Evolutionary conservation across 495 filamentous ascomycete species (phyloP).

Genomic region (Poronia punctata): DNA sequence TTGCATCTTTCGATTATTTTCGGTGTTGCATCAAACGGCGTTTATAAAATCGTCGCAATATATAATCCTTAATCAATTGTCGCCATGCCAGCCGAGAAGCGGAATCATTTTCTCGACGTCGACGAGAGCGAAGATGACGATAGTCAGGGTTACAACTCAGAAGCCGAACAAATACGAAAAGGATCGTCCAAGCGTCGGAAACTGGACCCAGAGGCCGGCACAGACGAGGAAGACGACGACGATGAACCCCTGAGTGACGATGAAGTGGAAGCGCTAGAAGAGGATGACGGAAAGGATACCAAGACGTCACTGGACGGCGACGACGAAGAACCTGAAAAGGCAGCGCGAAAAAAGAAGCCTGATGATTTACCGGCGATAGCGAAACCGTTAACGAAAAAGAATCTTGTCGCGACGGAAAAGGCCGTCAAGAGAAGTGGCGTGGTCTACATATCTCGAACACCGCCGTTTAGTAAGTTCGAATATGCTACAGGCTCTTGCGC

Average conservation of each 20-base stretch:
- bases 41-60: no score
- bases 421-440: conserved; percentile 64
- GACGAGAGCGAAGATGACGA: conserved; percentile 61
- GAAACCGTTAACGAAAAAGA: conserved; percentile 50
- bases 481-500: no score
- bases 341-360: conserved; percentile 10
- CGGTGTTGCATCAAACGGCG: no score
- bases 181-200: conserved; percentile 63
- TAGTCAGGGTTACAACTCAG: conserved; percentile 61
- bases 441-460: conserved; percentile 82
- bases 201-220: conserved; percentile 41
- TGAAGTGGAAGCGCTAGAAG: conserved; percentile 18
- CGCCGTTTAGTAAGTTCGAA: conserved; percentile 61
- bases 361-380: conserved; percentile 37
- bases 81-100: conserved; percentile 59
- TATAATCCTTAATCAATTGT: no score
- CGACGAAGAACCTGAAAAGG: conserved; percentile 12
- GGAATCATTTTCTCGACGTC: conserved; percentile 69
- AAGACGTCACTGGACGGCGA: conserved; percentile 23
- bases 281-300: conserved; percentile 9
- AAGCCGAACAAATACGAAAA: conserved; percentile 57
- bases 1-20: no score
- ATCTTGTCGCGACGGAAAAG: conserved; percentile 49
- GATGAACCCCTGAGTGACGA: conserved; percentile 22
- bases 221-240: conserved; percentile 30